These are phyloP conservation scores for Aureobasidium sp. DNA, from an alignment of 2,329 filamentous ascomycete genomes.

Conservation along the genomic window DNA sequence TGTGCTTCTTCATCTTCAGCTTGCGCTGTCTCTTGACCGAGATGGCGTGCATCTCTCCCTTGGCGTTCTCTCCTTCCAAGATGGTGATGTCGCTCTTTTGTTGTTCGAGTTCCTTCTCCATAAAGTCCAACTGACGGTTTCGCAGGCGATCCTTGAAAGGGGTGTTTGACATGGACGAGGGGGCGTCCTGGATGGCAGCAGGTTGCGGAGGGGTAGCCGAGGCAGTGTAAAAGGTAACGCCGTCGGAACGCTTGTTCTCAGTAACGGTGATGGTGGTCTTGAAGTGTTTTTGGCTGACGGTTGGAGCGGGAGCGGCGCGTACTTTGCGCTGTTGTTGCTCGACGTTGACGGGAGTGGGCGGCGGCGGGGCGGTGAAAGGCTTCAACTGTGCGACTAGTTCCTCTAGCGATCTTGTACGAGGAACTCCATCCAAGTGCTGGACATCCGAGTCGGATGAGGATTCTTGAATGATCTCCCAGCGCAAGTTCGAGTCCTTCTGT, in stretches of 20 bases:
- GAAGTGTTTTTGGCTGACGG: conserved; percentile 19
- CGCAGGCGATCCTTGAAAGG: conserved; percentile 66
- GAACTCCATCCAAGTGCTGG: conserved; percentile 29
- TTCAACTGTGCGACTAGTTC: conserved; percentile 44
- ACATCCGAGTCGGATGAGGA: conserved; percentile 26
- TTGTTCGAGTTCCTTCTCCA: conserved; percentile 33
- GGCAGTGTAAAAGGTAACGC: conserved; percentile 46
- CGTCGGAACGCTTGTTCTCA: conserved; percentile 46
- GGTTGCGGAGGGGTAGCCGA: conserved; percentile 37
- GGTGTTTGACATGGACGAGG: conserved; percentile 23
- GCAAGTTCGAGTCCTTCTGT: conserved; percentile 31
- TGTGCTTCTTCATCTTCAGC: conserved; percentile 99
- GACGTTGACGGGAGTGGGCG: conserved; percentile 52
- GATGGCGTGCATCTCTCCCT: conserved; percentile 66
- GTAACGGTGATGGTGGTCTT: conserved; percentile 36
- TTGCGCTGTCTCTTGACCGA: conserved; percentile 89
- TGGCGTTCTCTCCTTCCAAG: conserved; percentile 40
- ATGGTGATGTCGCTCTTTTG: conserved; percentile 14
- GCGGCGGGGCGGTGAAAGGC: conserved; percentile 79
- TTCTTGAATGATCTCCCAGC: conserved; percentile 34
- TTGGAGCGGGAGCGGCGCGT: conserved; percentile 7
- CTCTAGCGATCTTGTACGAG: conserved; percentile 31
- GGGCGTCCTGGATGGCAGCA: conserved; percentile 26
- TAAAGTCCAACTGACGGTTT: conserved; percentile 47
- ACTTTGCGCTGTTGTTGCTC: conserved; percentile 9